Percentiles rank a stretch among this genome's conserved stretches.
Evolutionary conservation across 2,329 filamentous ascomycete genomes (phyloP).

Genomic region (Pseudocercospora cruenta): DNA sequence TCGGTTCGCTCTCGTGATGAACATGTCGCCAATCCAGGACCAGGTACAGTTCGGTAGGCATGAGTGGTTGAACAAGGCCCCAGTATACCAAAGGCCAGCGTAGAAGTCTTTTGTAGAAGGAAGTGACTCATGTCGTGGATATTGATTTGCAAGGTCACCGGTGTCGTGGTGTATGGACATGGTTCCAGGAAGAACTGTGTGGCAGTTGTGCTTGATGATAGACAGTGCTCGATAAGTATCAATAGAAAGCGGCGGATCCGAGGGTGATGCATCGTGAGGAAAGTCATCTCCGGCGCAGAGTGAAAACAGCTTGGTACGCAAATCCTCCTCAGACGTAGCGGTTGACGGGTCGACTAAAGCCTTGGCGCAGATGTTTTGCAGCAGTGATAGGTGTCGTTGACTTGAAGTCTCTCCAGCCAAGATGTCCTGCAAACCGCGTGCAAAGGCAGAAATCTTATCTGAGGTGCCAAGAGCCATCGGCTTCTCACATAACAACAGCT

Average conservation of each 20-base stretch:
- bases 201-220: constrained; percentile 19
- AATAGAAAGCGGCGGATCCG: not conserved
- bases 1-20: constrained; percentile 52
- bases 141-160: not conserved
- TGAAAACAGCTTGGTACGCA: constrained; percentile 6
- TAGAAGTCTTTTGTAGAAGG: constrained; percentile 7
- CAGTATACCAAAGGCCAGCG: constrained; percentile 53
- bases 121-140: not conserved
- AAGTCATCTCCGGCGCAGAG: not conserved
- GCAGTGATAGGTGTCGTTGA: constrained; percentile 1
- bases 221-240: constrained; percentile 14
- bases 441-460: not conserved
- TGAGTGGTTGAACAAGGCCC: constrained; percentile 58
- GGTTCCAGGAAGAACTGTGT: constrained; percentile 17
- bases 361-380: constrained; percentile 15
- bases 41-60: constrained; percentile 54
- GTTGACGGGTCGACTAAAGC: not conserved
- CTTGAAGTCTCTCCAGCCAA: constrained; percentile 6
- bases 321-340: not conserved
- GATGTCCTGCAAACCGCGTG: constrained; percentile 2
- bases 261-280: not conserved
- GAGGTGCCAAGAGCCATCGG: constrained; percentile 17
- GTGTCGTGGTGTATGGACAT: constrained; percentile 19
- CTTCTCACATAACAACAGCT: constrained; percentile 46
- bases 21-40: constrained; percentile 59